Evolutionary conservation across 2,329 filamentous ascomycete species (phyloP).

Genomic region (Apiospora aurea): DNA sequence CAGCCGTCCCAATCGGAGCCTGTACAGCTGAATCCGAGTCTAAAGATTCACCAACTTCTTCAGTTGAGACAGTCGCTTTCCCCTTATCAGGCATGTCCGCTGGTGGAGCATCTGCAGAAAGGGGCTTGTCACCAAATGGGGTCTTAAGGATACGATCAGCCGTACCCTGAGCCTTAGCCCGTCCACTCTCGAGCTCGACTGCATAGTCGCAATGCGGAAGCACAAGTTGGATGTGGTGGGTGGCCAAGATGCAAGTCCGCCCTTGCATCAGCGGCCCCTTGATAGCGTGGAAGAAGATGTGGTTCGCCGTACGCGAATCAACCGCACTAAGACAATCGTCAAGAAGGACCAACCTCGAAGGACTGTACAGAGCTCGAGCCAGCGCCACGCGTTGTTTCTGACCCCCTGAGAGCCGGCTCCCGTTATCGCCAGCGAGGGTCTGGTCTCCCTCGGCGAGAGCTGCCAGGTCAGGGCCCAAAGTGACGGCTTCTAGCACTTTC

Average conservation of each 20-base stretch:
- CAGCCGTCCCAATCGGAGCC: neutral
- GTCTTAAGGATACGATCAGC: neutral
- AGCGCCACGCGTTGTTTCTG: slow-evolving; percentile 35
- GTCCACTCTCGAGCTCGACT: neutral
- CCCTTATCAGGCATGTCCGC: neutral
- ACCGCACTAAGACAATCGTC: slow-evolving; percentile 33
- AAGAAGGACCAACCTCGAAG: slow-evolving; percentile 28
- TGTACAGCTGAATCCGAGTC: neutral
- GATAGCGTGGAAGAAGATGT: slow-evolving; percentile 24
- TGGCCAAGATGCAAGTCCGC: slow-evolving; percentile 11
- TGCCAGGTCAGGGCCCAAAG: slow-evolving; percentile 28
- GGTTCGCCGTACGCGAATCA: slow-evolving; percentile 30
- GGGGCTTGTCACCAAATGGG: neutral
- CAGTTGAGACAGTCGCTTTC: neutral
- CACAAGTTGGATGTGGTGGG: neutral
- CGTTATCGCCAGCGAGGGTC: slow-evolving; percentile 38
- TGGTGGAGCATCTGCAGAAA: neutral
- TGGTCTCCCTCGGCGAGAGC: slow-evolving; percentile 35
- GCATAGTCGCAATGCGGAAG: neutral
- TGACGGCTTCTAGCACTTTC: slow-evolving; percentile 29
- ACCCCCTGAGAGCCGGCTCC: slow-evolving; percentile 39
- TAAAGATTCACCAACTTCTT: neutral
- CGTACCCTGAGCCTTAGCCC: neutral
- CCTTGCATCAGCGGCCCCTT: slow-evolving; percentile 1
- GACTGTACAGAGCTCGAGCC: slow-evolving; percentile 33